Evolutionary conservation across 257 asterid genomes (phyloP).

Genomic region (Plantago ovata): DNA sequence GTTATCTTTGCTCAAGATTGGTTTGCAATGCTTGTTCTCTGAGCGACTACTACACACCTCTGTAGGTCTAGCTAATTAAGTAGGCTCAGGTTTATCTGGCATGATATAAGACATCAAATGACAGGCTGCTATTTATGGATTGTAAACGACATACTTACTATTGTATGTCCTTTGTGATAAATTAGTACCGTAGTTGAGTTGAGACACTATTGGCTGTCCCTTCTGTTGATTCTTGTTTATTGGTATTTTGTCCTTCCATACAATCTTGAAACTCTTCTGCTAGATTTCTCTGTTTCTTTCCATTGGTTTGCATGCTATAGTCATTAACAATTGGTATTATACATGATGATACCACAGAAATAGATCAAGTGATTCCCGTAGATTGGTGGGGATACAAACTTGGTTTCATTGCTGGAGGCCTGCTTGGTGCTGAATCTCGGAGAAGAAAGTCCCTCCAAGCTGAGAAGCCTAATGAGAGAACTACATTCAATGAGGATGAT

Average conservation of each 20-base stretch:
- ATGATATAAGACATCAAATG: too few relatives aligned
- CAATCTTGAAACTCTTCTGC: neutral
- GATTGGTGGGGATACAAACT: conserved; percentile 91
- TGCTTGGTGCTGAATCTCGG: conserved; percentile 79
- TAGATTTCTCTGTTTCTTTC: neutral
- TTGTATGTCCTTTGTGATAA: too few relatives aligned
- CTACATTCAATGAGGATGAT: conserved; percentile 72
- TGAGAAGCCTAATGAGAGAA: conserved; percentile 40
- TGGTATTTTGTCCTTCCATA: neutral
- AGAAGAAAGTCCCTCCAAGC: conserved; percentile 41
- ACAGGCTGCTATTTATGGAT: too few relatives aligned
- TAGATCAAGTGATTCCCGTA: conserved; percentile 48
- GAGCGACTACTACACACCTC: too few relatives aligned
- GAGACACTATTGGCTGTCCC: too few relatives aligned
- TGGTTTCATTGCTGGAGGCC: conserved; percentile 83
- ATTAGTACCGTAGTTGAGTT: too few relatives aligned
- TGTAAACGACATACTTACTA: too few relatives aligned
- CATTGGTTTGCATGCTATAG: conserved; percentile 4
- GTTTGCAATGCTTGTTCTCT: too few relatives aligned
- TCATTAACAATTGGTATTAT: neutral
- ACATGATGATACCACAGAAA: conserved; percentile 25
- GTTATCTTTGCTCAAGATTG: too few relatives aligned
- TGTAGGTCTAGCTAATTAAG: too few relatives aligned
- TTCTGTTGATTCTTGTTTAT: neutral
- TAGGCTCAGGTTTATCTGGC: too few relatives aligned